Conservation (phyloP, 1,284 basidiomycete genomes). For the Clitocybe nebularis region DNA sequence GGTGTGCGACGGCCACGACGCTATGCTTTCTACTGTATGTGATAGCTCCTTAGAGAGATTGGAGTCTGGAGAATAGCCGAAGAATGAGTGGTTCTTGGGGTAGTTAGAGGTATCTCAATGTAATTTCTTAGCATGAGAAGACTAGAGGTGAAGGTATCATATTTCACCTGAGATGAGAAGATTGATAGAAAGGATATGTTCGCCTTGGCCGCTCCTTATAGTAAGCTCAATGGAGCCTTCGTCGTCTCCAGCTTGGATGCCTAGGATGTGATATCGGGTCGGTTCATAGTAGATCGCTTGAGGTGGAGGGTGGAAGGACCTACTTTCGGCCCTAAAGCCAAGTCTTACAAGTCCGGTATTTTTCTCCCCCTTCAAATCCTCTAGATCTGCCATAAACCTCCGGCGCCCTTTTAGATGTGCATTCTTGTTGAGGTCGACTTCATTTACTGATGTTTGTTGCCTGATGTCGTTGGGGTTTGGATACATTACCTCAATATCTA, state of each 20-base stretch:
- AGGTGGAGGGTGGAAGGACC: too few relatives aligned
- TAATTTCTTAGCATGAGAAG: not conserved
- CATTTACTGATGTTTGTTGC: not conserved
- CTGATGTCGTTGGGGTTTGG: constrained; percentile 1
- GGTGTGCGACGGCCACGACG: constrained; percentile 35
- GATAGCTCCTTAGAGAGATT: constrained; percentile 34
- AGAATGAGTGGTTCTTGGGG: constrained; percentile 49
- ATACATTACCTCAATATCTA: constrained; percentile 6
- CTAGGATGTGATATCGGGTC: constrained; percentile 24
- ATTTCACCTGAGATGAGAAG: constrained; percentile 51
- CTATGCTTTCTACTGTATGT: constrained; percentile 39
- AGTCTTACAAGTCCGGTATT: constrained; percentile 30
- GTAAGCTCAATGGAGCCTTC: constrained; percentile 52
- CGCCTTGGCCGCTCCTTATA: constrained; percentile 30
- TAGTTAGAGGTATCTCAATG: constrained; percentile 59
- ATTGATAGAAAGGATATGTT: constrained; percentile 35
- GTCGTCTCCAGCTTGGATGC: constrained; percentile 50
- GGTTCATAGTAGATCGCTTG: not conserved
- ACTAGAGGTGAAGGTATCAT: not conserved
- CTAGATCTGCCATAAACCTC: constrained; percentile 50
- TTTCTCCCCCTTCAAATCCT: constrained; percentile 35
- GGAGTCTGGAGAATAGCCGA: constrained; percentile 45
- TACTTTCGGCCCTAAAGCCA: constrained; percentile 38
- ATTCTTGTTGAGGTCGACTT: constrained; percentile 25
- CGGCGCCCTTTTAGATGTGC: constrained; percentile 46